Percentiles rank a stretch among this genome's conserved stretches.
These are phyloP conservation scores for Yarrowia sp. DNA, from an alignment of 805 yeast genomes.

Conservation along the genomic window DNA sequence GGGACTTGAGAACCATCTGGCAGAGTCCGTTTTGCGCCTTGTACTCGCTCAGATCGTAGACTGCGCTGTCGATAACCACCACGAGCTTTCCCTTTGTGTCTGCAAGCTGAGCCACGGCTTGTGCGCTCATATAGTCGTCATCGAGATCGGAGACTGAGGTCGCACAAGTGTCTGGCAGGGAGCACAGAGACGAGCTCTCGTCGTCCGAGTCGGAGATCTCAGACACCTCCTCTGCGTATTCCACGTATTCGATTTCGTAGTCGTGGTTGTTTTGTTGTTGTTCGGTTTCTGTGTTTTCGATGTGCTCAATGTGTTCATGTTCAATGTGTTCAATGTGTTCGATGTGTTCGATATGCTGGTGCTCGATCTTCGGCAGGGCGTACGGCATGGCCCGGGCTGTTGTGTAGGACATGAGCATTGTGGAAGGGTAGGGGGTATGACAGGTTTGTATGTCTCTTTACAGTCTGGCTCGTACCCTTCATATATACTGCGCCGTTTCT, in stretches of 20 bases:
- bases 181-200: constrained; percentile 3
- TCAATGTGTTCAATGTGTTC: constrained; percentile 9
- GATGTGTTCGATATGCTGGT: constrained; percentile 2
- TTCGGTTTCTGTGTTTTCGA: neutral
- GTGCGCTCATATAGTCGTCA: constrained; percentile 12
- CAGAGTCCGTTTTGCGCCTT: neutral
- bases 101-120: constrained; percentile 8
- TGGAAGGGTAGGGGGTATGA: neutral
- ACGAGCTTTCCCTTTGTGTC: neutral
- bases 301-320: neutral
- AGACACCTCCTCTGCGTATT: constrained; percentile 17
- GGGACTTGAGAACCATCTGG: constrained; percentile 10
- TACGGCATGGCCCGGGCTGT: neutral
- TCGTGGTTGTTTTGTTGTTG: neutral
- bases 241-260: constrained; percentile 27
- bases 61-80: constrained; percentile 20
- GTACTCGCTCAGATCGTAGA: constrained; percentile 19
- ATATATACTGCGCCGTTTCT: constrained; percentile 16
- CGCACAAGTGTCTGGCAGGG: neutral
- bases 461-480: too few relatives aligned
- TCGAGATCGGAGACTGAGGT: neutral
- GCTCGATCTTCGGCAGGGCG: neutral
- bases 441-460: too few relatives aligned
- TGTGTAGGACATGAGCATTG: constrained; percentile 17
- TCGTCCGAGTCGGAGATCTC: constrained; percentile 7